A percentile compares a stretch with the other conserved stretches of the same genome.
Evolutionary conservation across 116 monocot species (phyloP).

Genomic region (Cymodocea nodosa): DNA sequence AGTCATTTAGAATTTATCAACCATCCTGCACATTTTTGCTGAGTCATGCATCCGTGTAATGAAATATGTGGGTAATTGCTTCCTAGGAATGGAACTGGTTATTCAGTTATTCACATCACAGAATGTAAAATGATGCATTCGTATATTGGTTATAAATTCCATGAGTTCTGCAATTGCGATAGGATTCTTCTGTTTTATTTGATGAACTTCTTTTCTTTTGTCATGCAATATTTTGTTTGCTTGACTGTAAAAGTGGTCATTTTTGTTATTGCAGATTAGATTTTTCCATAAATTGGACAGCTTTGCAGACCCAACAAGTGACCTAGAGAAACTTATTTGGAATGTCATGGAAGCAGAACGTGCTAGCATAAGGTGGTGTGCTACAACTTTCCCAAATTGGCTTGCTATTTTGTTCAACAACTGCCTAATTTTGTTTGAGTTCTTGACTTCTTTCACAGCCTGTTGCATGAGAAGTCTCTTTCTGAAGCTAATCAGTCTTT

Average conservation of each 20-base stretch:
- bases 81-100: no score
- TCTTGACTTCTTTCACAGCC: constrained; percentile 50
- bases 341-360: constrained; percentile 71
- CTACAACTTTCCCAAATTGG: neutral
- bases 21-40: no score
- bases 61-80: no score
- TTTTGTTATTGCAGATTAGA: constrained; percentile 39
- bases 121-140: no score
- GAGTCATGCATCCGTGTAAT: no score
- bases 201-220: no score
- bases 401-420: neutral
- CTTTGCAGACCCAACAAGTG: constrained; percentile 43
- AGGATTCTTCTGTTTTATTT: no score
- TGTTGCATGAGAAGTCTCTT: constrained; percentile 67
- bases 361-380: constrained; percentile 46
- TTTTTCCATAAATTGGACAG: constrained; percentile 70
- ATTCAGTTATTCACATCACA: no score
- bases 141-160: no score
- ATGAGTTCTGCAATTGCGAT: no score
- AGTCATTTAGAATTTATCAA: no score
- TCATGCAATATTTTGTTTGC: no score
- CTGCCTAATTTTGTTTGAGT: neutral
- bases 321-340: constrained; percentile 70
- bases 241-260: neutral
- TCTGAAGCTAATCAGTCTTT: constrained; percentile 57